Percentiles rank a stretch among this genome's conserved stretches.
These are phyloP conservation scores for Dothidotthia symphoricarpi DNA, from an alignment of 2,329 filamentous ascomycete genomes.

Conservation along the genomic window DNA sequence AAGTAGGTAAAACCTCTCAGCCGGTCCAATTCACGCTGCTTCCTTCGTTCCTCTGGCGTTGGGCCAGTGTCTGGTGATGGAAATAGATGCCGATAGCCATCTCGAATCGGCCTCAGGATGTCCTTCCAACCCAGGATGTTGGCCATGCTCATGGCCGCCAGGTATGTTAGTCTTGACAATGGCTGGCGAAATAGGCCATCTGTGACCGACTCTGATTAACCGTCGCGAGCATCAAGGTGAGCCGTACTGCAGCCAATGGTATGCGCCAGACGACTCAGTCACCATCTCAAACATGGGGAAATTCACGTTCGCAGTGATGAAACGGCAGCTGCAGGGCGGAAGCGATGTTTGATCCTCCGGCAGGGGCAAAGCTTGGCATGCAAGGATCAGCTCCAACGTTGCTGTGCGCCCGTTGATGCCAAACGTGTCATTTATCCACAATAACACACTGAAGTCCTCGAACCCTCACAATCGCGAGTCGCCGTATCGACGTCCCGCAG, in stretches of 20 bases:
- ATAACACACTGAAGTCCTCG: conserved; percentile 7
- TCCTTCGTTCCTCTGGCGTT: conserved; percentile 33
- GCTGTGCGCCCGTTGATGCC: conserved; percentile 26
- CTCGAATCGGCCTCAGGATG: conserved; percentile 41
- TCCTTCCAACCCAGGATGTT: conserved; percentile 39
- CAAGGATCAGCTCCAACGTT: conserved; percentile 33
- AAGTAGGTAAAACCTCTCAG: conserved; percentile 45
- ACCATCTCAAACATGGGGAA: too few species aligned
- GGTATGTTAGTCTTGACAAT: not conserved
- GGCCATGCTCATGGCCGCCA: conserved; percentile 15
- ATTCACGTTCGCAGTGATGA: too few species aligned
- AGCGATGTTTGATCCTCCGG: conserved; percentile 18
- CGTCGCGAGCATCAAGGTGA: too few species aligned
- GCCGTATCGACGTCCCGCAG: too few species aligned
- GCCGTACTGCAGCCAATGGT: too few species aligned
- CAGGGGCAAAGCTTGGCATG: conserved; percentile 29
- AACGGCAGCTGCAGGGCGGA: conserved; percentile 2
- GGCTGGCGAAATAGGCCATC: not conserved
- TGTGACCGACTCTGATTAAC: not conserved
- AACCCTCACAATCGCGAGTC: conserved; percentile 3
- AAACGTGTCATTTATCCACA: conserved; percentile 40
- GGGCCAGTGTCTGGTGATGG: conserved; percentile 36
- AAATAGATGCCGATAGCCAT: conserved; percentile 41
- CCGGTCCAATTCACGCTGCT: conserved; percentile 31
- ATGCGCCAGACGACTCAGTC: too few species aligned